A percentile compares a stretch with the other conserved stretches of the same genome.
Evolutionary conservation across 176 grass and related monocot species (phyloP).

Genomic region (Oryza nivara): DNA sequence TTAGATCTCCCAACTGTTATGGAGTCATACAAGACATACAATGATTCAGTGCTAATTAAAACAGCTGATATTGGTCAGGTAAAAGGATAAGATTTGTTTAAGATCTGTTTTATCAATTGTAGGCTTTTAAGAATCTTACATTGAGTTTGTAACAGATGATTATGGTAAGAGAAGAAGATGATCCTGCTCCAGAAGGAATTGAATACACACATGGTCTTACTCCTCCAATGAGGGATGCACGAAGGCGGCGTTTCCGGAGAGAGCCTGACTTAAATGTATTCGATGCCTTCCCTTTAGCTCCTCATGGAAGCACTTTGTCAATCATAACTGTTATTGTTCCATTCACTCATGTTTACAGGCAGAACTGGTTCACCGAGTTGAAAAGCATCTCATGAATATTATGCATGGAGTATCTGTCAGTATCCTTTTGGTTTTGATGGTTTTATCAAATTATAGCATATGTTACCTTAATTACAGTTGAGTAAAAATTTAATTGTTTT

Average conservation of each 20-base stretch:
- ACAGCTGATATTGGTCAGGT: slow-evolving; percentile 92
- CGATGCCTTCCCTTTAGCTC: slow-evolving; percentile 17
- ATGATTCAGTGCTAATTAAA: slow-evolving; percentile 89
- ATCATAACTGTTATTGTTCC: slow-evolving; percentile 20
- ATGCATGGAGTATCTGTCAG: slow-evolving; percentile 69
- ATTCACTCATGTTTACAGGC: slow-evolving; percentile 54
- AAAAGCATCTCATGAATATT: slow-evolving; percentile 70
- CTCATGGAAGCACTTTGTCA: slow-evolving; percentile 34
- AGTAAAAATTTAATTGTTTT: not conserved
- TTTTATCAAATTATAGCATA: slow-evolving; percentile 28
- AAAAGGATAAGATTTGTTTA: slow-evolving; percentile 5
- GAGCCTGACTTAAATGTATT: slow-evolving; percentile 88
- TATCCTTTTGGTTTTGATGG: slow-evolving; percentile 65
- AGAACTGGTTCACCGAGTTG: slow-evolving; percentile 75
- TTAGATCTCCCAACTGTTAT: slow-evolving; percentile 82
- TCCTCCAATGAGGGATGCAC: slow-evolving; percentile 90
- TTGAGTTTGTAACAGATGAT: slow-evolving; percentile 65
- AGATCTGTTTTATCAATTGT: slow-evolving; percentile 3
- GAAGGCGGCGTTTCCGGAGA: slow-evolving; percentile 75
- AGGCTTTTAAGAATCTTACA: slow-evolving; percentile 22
- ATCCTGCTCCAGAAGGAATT: slow-evolving; percentile 79
- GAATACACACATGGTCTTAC: slow-evolving; percentile 94
- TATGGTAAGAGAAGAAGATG: slow-evolving; percentile 79
- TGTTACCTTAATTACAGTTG: slow-evolving; percentile 16
- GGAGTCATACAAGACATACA: slow-evolving; percentile 95